Percentiles rank a stretch among this genome's conserved stretches.
Evolutionary conservation across 2,329 filamentous ascomycete species (phyloP).

Genomic region (Metarhizium album): DNA sequence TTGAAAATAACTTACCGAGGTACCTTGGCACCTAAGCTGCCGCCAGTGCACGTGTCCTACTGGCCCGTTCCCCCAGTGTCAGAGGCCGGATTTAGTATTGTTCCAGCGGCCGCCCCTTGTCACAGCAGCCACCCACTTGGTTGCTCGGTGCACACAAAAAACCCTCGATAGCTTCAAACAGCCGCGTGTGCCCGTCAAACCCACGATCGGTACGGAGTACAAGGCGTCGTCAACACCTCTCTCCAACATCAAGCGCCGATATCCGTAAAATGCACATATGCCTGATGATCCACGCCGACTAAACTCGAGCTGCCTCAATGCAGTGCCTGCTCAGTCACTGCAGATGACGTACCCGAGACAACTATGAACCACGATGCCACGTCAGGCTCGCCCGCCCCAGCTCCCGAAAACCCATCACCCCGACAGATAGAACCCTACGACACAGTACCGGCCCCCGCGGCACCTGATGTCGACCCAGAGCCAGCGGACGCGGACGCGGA

Average conservation of each 20-base stretch:
- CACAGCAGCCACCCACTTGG: no score
- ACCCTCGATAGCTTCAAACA: not conserved
- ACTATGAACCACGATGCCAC: constrained; percentile 43
- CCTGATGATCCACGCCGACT: constrained; percentile 14
- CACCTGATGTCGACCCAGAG: not conserved
- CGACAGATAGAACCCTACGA: constrained; percentile 1
- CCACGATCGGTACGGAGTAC: no score
- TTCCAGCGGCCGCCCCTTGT: not conserved
- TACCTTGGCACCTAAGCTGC: no score
- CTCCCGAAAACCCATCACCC: constrained; percentile 12
- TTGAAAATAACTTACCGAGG: no score
- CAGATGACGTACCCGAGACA: constrained; percentile 22
- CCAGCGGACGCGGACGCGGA: not conserved
- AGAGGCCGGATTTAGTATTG: constrained; percentile 2
- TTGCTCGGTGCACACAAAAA: no score
- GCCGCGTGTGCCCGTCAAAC: no score
- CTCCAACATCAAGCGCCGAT: not conserved
- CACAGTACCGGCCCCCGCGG: not conserved
- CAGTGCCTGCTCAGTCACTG: constrained; percentile 17
- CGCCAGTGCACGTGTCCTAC: not conserved
- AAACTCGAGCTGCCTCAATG: constrained; percentile 19
- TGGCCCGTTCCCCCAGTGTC: not conserved
- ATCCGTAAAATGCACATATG: not conserved
- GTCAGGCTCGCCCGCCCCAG: constrained; percentile 28
- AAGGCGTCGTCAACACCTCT: not conserved